Percentiles rank a stretch among this genome's conserved stretches.
Evolutionary conservation across 805 yeast species (phyloP).

Genomic region (Priceomyces medius): DNA sequence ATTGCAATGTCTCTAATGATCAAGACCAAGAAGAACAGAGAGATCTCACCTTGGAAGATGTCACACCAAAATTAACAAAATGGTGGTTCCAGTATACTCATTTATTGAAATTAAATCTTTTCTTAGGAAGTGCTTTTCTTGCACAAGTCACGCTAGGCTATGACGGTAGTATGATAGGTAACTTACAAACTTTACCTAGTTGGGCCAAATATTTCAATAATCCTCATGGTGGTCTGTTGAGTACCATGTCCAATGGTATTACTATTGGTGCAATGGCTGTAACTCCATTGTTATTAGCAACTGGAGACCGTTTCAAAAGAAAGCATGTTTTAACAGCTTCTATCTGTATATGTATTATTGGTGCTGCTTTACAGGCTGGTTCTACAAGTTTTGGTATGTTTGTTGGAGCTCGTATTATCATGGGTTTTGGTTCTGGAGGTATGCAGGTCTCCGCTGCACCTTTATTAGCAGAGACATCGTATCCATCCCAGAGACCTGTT

Average conservation of each 20-base stretch:
- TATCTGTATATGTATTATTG: constrained; percentile 25
- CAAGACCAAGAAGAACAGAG: too few relatives aligned
- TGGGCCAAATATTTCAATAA: constrained; percentile 23
- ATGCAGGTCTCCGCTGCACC: constrained; percentile 48
- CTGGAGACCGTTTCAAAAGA: constrained; percentile 22
- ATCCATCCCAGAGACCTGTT: constrained; percentile 27
- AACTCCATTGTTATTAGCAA: constrained; percentile 8
- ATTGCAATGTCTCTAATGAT: too few relatives aligned
- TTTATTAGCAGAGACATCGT: constrained; percentile 50
- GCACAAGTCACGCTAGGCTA: constrained; percentile 45
- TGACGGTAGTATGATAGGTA: constrained; percentile 47
- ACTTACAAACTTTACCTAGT: constrained; percentile 32
- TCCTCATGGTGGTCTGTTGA: constrained; percentile 33
- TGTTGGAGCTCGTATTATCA: constrained; percentile 44
- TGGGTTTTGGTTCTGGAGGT: constrained; percentile 47
- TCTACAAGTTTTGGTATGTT: constrained; percentile 38
- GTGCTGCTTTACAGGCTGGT: constrained; percentile 37
- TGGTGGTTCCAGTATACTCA: constrained; percentile 38
- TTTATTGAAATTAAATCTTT: constrained; percentile 14
- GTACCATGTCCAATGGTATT: constrained; percentile 34
- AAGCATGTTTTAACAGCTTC: constrained; percentile 27
- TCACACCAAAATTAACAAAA: constrained; percentile 12
- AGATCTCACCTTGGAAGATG: constrained; percentile 16
- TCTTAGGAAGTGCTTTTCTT: constrained; percentile 12
- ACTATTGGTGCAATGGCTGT: constrained; percentile 13